Evolutionary conservation across 1,139 yeast species (phyloP), one percentile per base, ranked within the genome.

Genomic region (Debaryomycetaceae sp.): DNA sequence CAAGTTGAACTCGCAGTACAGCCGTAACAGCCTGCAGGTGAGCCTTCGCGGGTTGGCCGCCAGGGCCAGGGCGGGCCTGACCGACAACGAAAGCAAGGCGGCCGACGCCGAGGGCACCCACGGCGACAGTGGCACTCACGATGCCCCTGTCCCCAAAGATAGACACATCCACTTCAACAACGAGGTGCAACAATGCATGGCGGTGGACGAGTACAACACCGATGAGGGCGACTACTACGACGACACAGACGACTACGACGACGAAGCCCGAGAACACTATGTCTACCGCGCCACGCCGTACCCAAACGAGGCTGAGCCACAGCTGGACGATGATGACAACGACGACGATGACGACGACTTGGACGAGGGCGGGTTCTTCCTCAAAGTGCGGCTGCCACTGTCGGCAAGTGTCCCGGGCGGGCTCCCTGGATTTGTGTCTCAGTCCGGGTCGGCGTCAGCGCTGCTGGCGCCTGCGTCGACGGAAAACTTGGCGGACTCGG

Each of bases 151-250:
- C n/a, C n/a, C n/a, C 40, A 61, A 57, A 34, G 63, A 58, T 29
- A 70, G 91, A 39, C 91, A 73, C 43, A 88, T 89, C 36, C 97
- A 88, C 58, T 91, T 91, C 58, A 89, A 83, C 50, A 94, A 86
- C 49, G 77, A 88, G 36, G 98, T 91, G 17, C 89, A 84, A 51
- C 97, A 91, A 57, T 89, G 97, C 54, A 76, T 83, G 37, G 86
- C 94, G 0, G 52, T 85, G 13, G 77, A 78, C 39, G 49, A 56
- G 11, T 51, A 43, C 30, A 50, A 58, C 7, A 66, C 60, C 29
- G 61, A 64, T 27, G 71, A 64, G 17, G 56, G 51, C 26, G 42
- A 43, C 21, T 52, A 50, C 20, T 49, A 51, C 15, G 27, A 22
- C 11, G 51, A 41, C n/a, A 37, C 40, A 18, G 36, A 33, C 23